These are phyloP conservation scores for Cutaneotrichosporon spelunceum DNA, from an alignment of 1,284 basidiomycete genomes.

Conservation along the genomic window DNA sequence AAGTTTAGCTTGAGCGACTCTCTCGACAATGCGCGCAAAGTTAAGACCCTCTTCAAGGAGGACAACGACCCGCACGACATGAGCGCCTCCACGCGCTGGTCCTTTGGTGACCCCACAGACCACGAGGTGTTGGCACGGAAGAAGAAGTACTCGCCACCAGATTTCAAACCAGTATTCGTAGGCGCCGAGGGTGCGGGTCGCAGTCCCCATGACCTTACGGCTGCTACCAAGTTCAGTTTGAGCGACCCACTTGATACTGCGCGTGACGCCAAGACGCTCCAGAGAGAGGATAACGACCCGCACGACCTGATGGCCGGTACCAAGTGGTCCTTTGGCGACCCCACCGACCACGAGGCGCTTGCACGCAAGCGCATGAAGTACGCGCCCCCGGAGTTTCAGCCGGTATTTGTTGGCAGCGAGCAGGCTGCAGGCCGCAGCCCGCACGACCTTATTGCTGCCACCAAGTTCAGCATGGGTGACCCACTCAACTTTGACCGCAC, in stretches of 20 bases:
- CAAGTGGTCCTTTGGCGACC: constrained; percentile 3
- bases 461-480: constrained; percentile 2
- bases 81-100: constrained; percentile 4
- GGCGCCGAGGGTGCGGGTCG: background rate
- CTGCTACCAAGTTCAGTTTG: background rate
- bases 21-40: background rate
- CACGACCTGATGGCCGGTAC: constrained; percentile 4
- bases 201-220: background rate
- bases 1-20: constrained; percentile 2
- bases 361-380: constrained; percentile 8
- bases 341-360: constrained; percentile 6
- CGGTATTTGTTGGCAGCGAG: constrained; percentile 1
- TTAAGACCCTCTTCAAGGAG: background rate
- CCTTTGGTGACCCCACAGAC: constrained; percentile 7
- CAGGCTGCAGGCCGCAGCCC: background rate
- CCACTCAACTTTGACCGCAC: constrained; percentile 1
- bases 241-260: background rate
- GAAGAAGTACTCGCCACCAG: background rate
- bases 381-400: constrained; percentile 1
- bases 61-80: background rate
- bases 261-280: constrained; percentile 1
- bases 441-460: background rate
- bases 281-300: constrained; percentile 1
- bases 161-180: constrained; percentile 7
- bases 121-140: background rate